phyloP scores from a whole-genome alignment of 805 yeast genomes.

The Candida qinlingensis region DNA sequence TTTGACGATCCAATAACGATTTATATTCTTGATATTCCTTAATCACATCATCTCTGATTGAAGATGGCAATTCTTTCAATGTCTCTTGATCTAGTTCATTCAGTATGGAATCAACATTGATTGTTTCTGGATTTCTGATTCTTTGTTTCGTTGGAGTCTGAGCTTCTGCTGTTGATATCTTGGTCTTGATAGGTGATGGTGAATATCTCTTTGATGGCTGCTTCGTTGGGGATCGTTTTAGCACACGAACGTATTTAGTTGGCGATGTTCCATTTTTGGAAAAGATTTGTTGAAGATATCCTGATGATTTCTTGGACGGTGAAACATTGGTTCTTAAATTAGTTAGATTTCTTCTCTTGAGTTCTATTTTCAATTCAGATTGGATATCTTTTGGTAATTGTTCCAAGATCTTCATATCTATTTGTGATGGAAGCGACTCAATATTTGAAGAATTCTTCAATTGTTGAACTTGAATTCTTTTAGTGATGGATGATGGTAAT shows the following conservation, averaged over 20 bases:
- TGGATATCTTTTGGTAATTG: conserved; percentile 63
- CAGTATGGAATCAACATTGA: neutral
- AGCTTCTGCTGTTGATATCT: neutral
- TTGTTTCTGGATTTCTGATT: neutral
- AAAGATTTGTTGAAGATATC: conserved; percentile 22
- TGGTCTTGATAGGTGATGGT: neutral
- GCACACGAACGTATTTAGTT: conserved; percentile 15
- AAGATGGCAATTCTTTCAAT: conserved; percentile 22
- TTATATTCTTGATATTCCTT: conserved; percentile 19
- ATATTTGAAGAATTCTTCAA: conserved; percentile 1
- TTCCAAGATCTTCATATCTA: conserved; percentile 22
- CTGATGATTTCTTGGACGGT: conserved; percentile 15
- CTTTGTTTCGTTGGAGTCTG: conserved; percentile 9
- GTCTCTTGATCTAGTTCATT: conserved; percentile 18
- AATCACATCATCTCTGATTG: conserved; percentile 14
- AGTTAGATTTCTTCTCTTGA: conserved; percentile 35
- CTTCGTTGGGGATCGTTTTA: conserved; percentile 12
- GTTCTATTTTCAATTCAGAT: conserved; percentile 51
- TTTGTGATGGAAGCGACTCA: conserved; percentile 24
- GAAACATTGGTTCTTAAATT: no score
- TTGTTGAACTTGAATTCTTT: conserved; percentile 1
- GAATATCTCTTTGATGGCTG: neutral
- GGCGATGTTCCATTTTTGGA: conserved; percentile 6
- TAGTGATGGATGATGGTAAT: conserved; percentile 40
- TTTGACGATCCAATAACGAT: conserved; percentile 6